phyloP scores from a whole-genome alignment of 2,329 filamentous ascomycete species.

The Coleophoma cylindrospora region DNA sequence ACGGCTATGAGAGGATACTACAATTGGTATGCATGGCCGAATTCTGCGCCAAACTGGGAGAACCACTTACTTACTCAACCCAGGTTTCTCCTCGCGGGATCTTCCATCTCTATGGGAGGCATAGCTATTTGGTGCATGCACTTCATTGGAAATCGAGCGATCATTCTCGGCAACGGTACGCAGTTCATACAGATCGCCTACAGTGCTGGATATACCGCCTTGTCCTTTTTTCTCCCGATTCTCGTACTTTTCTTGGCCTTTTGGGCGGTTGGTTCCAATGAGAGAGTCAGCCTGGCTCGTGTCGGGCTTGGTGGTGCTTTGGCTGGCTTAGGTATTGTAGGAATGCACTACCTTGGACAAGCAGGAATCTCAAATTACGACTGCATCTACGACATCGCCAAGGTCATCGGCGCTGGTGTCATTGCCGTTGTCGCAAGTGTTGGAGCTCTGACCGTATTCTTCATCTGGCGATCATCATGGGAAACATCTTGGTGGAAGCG shows the following conservation, averaged over 20 bases:
- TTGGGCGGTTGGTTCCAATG: constrained; percentile 58
- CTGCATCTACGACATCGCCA: constrained; percentile 52
- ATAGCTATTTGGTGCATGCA: constrained; percentile 76
- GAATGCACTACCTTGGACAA: constrained; percentile 88
- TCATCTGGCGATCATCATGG: constrained; percentile 71
- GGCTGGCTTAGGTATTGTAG: constrained; percentile 70
- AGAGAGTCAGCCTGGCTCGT: constrained; percentile 51
- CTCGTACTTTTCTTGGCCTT: constrained; percentile 70
- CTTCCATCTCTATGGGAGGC: constrained; percentile 68
- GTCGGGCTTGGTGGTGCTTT: constrained; percentile 60
- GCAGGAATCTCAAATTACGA: constrained; percentile 74
- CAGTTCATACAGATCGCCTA: constrained; percentile 67
- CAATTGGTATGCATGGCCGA: constrained; percentile 53
- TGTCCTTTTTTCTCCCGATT: constrained; percentile 79
- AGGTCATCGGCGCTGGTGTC: constrained; percentile 60
- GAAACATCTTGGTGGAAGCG: constrained; percentile 76
- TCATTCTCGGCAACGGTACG: constrained; percentile 61
- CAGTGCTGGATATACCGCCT: constrained; percentile 62
- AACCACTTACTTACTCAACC: background rate
- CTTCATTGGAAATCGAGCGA: constrained; percentile 77
- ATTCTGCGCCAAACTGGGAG: background rate
- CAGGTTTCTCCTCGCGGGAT: constrained; percentile 58
- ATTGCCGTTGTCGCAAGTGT: constrained; percentile 72
- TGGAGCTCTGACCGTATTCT: constrained; percentile 69
- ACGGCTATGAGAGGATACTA: constrained; percentile 63